These are phyloP conservation scores for Eucalyptus urophylla DNA, from an alignment of 345 rosid species.

Conservation along the genomic window DNA sequence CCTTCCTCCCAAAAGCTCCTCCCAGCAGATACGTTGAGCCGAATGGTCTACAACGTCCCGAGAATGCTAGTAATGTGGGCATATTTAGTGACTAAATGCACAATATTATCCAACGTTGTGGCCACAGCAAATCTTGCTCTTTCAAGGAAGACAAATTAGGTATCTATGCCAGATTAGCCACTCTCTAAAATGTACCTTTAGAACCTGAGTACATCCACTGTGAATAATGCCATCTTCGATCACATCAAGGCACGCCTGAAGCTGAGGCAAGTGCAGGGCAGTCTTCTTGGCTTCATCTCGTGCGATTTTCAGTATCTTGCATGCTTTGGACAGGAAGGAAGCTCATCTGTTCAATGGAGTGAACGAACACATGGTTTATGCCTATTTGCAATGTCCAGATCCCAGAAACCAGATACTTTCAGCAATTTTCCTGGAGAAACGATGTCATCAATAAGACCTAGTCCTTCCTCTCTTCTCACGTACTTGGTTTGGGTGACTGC, in stretches of 20 bases:
- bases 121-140: not conserved
- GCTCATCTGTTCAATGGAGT: conserved; percentile 73
- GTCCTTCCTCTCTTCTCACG: conserved; percentile 70
- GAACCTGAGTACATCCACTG: conserved; percentile 63
- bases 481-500: conserved; percentile 75
- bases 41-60: not conserved
- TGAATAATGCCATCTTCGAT: conserved; percentile 82
- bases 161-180: not conserved
- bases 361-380: conserved; percentile 74
- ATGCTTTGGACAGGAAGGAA: conserved; percentile 81
- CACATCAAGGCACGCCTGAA: conserved; percentile 69
- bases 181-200: conserved; percentile 31
- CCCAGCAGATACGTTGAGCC: not conserved
- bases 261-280: conserved; percentile 87
- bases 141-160: not conserved
- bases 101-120: not conserved
- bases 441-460: conserved; percentile 73
- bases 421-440: conserved; percentile 65
- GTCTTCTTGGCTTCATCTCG: conserved; percentile 61
- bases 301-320: conserved; percentile 39
- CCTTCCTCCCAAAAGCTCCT: not conserved
- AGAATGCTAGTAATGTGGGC: not conserved
- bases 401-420: conserved; percentile 67
- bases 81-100: not conserved
- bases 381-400: conserved; percentile 61